Evolutionary conservation across 805 yeast species (phyloP), one percentile per base, ranked within the genome.

Genomic region (Yarrowia sp.): DNA sequence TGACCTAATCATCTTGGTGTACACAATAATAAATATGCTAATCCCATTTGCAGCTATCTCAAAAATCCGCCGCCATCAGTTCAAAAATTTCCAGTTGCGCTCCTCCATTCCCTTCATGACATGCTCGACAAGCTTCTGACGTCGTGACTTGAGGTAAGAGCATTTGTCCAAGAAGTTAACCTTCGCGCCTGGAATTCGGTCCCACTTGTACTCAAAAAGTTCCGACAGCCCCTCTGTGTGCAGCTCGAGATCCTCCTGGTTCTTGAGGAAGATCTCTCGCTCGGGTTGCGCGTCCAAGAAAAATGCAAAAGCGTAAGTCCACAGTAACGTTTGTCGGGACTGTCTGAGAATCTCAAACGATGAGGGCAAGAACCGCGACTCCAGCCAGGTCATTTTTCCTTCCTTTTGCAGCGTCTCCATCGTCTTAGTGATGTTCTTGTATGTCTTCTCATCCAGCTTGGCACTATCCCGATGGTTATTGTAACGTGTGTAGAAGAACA

Each of bases 241-340:
- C 66, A 80, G 76, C 65, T 84, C 84, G 36, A 90, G 76, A 61
- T 81, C 83, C 62, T 80, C 83, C 74, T 90, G 96, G 71, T 85
- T 85, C 65, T 82, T 84, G 70, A 90, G 96, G 70, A 91, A 84
- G 7, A 90, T 81, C 38, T 81, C 79, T 10, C 87, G 82, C 65
- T 82, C 81, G 66, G 85, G 80, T 61, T 82, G 80, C 32, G 77
- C 74, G 41, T 79, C 81, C 35, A 91, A 78, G 72, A 86, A 90
- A 71, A 77, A 93, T 12, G 90, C 86, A 69, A 91, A 83, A 2
- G 90, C 92, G 75, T 90, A 92, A 0, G 97, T 85, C 98, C 98
- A 95, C 78, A 91, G 89, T 62, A 95, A 78, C 1, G 90, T 84
- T 46, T 85, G 84, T 66, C 98, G 80, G 8, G 96, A 89, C 65